These are phyloP conservation scores for Auriscalpium orientale DNA, from an alignment of 768 basidiomycete genomes.

Conservation along the genomic window DNA sequence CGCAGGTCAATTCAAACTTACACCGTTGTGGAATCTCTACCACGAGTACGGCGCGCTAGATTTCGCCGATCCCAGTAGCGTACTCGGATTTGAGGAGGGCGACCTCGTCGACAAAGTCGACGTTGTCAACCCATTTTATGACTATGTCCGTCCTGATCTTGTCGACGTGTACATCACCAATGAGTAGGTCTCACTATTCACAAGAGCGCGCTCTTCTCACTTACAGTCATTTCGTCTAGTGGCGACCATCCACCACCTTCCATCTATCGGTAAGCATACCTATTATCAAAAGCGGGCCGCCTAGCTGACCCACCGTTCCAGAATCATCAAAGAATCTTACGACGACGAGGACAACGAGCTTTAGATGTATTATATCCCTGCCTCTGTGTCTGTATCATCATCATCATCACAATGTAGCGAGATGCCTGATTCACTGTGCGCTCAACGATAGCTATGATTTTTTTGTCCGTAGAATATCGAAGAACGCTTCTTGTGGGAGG, in stretches of 20 bases:
- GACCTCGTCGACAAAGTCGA: slow-evolving; percentile 81
- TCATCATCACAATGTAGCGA: slow-evolving; percentile 1
- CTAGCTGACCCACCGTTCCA: slow-evolving; percentile 21
- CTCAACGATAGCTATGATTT: slow-evolving; percentile 15
- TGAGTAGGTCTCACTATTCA: slow-evolving; percentile 55
- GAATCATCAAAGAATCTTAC: slow-evolving; percentile 88
- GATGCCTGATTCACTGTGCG: not conserved
- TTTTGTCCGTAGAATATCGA: slow-evolving; percentile 71
- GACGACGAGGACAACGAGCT: slow-evolving; percentile 91
- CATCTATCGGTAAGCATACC: slow-evolving; percentile 60
- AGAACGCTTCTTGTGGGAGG: slow-evolving; percentile 95
- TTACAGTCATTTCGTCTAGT: slow-evolving; percentile 32
- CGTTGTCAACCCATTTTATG: slow-evolving; percentile 93
- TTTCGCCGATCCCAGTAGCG: slow-evolving; percentile 64
- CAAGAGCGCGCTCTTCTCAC: not conserved
- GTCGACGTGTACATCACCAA: slow-evolving; percentile 95
- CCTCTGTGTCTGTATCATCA: not conserved
- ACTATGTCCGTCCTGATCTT: slow-evolving; percentile 89
- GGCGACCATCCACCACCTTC: slow-evolving; percentile 96
- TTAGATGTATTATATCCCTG: slow-evolving; percentile 25
- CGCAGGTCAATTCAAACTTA: slow-evolving; percentile 94
- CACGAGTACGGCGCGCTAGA: slow-evolving; percentile 81
- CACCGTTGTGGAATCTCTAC: slow-evolving; percentile 84
- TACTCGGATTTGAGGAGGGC: slow-evolving; percentile 69
- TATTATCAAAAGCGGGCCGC: not conserved